Evolutionary conservation across 768 basidiomycete species (phyloP).

Genomic region (Leccinum truebloodii): DNA sequence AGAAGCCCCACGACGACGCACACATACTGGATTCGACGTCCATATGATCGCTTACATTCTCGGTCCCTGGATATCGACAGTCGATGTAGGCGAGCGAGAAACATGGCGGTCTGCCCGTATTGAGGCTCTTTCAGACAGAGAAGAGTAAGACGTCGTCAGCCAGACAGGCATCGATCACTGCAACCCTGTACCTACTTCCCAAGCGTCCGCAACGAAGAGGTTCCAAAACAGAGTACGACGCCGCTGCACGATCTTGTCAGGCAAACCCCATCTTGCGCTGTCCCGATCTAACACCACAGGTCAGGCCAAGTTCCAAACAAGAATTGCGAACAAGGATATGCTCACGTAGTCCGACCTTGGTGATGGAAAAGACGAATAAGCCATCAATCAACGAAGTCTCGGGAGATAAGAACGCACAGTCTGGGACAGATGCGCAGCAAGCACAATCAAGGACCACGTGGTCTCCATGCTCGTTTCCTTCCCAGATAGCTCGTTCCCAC

Average conservation of each 20-base stretch:
- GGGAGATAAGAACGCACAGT: slow-evolving; percentile 45
- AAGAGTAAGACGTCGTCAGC: slow-evolving; percentile 12
- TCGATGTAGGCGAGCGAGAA: slow-evolving; percentile 68
- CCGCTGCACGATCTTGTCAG: slow-evolving; percentile 60
- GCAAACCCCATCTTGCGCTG: slow-evolving; percentile 63
- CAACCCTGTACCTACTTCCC: slow-evolving; percentile 49
- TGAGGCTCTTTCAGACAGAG: slow-evolving; percentile 50
- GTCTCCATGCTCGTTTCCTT: slow-evolving; percentile 72
- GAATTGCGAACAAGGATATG: background rate
- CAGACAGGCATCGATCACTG: background rate
- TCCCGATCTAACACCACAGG: slow-evolving; percentile 51
- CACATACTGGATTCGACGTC: slow-evolving; percentile 30
- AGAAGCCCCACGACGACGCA: slow-evolving; percentile 18
- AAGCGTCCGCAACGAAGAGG: slow-evolving; percentile 69
- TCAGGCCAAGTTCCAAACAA: slow-evolving; percentile 12
- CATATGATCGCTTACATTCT: slow-evolving; percentile 6
- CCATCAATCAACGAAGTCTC: background rate
- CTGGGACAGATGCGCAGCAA: slow-evolving; percentile 67
- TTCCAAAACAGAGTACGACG: slow-evolving; percentile 78
- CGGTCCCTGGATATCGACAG: slow-evolving; percentile 54
- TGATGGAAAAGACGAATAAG: slow-evolving; percentile 17
- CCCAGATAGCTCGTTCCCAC: slow-evolving; percentile 53
- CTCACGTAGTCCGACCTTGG: slow-evolving; percentile 71
- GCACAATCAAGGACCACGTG: slow-evolving; percentile 64
- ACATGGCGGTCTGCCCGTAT: slow-evolving; percentile 69